Percentiles rank a stretch among this genome's conserved stretches.
Evolutionary conservation across 305 asterid species (phyloP).

Genomic region (Fraxinus nigra): DNA sequence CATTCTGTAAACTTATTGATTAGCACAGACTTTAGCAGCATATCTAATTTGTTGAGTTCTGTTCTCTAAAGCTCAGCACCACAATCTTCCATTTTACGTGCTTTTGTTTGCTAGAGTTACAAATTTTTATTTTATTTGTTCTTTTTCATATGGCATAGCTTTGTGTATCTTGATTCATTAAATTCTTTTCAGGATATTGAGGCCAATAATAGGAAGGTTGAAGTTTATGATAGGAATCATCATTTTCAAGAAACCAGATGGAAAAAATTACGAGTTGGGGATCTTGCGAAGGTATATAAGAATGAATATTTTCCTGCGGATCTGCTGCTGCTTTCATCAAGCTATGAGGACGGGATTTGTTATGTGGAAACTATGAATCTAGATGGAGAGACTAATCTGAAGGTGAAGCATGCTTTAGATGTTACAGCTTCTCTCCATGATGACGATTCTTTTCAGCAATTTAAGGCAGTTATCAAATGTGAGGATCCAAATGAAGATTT

Average conservation of each 20-base stretch:
- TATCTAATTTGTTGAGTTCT: neutral
- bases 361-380: conserved; percentile 91
- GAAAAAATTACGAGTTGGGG: conserved; percentile 84
- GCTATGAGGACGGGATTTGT: conserved; percentile 86
- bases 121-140: neutral
- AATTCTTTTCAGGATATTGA: conserved; percentile 65
- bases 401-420: conserved; percentile 86
- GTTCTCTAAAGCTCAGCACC: neutral
- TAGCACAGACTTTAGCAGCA: neutral
- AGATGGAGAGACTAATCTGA: conserved; percentile 96
- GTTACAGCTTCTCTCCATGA: conserved; percentile 58
- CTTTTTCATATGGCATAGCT: neutral
- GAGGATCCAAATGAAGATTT: conserved; percentile 98
- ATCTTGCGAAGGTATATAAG: conserved; percentile 76
- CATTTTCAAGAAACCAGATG: conserved; percentile 61
- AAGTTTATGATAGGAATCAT: conserved; percentile 42
- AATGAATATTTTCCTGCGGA: conserved; percentile 94
- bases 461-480: conserved; percentile 71
- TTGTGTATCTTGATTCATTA: conserved; percentile 16
- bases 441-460: conserved; percentile 47
- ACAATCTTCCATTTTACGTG: neutral
- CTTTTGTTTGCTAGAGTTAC: neutral
- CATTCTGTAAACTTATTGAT: neutral
- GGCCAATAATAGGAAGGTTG: conserved; percentile 77
- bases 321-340: conserved; percentile 78